These are phyloP conservation scores for Coemansia sp. DNA, from an alignment of 192 early-diverging fungal genomes.

Conservation along the genomic window DNA sequence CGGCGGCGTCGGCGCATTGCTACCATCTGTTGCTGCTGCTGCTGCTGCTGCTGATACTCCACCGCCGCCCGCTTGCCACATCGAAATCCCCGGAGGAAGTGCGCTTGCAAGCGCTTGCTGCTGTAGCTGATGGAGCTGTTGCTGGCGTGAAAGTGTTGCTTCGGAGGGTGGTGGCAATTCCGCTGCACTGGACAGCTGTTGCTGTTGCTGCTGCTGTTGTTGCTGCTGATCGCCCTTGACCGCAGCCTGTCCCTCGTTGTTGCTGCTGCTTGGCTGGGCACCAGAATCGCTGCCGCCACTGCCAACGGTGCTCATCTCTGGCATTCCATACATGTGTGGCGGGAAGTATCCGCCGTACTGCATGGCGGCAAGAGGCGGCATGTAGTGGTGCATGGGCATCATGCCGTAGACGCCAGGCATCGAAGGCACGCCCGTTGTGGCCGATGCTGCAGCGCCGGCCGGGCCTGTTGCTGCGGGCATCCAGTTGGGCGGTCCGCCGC, in stretches of 20 bases:
- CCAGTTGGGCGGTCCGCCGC: conserved; percentile 18
- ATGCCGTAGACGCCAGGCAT: conserved; percentile 31
- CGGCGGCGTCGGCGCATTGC: conserved; percentile 4
- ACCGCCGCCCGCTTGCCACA: background rate
- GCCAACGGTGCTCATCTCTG: conserved; percentile 16
- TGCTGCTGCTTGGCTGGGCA: background rate
- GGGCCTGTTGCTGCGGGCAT: conserved; percentile 8
- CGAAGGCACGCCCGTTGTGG: conserved; percentile 8
- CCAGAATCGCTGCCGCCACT: background rate
- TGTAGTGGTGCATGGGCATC: conserved; percentile 46
- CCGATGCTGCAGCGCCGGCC: background rate
- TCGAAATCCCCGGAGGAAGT: conserved; percentile 1
- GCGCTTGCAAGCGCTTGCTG: background rate
- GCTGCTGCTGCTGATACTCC: background rate
- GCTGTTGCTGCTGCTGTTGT: background rate
- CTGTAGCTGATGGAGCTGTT: background rate
- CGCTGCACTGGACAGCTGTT: background rate
- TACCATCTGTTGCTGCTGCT: background rate
- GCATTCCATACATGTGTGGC: conserved; percentile 49
- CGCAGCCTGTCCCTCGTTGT: background rate
- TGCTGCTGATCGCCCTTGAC: background rate
- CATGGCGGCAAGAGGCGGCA: conserved; percentile 38
- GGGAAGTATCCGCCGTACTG: conserved; percentile 41
- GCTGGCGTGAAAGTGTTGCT: background rate
- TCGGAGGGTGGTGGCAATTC: background rate